Percentiles rank a stretch among this genome's conserved stretches.
These are phyloP conservation scores for Rutstroemia sp. DNA, from an alignment of 2,329 filamentous ascomycete species.

Conservation along the genomic window DNA sequence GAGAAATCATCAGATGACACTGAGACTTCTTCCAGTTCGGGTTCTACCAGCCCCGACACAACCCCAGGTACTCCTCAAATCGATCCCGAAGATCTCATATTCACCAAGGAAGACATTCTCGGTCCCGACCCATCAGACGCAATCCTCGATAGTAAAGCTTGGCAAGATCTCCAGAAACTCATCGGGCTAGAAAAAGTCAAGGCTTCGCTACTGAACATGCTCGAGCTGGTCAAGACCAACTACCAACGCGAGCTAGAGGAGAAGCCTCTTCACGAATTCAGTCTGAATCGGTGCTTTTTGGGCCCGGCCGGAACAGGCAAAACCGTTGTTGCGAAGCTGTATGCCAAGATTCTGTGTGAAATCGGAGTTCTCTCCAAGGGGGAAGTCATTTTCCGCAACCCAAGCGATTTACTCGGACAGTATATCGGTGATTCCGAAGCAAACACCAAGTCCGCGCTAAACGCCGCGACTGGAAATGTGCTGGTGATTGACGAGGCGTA, in stretches of 20 bases:
- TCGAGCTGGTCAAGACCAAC: slow-evolving; percentile 43
- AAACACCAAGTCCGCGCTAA: slow-evolving; percentile 64
- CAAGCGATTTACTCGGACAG: slow-evolving; percentile 39
- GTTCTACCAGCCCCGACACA: not conserved
- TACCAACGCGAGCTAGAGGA: slow-evolving; percentile 59
- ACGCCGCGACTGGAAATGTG: slow-evolving; percentile 44
- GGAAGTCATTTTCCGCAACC: slow-evolving; percentile 35
- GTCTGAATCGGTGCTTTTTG: slow-evolving; percentile 60
- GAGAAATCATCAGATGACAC: not conserved
- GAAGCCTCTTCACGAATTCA: slow-evolving; percentile 50
- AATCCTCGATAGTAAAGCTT: slow-evolving; percentile 44
- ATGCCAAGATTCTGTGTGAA: slow-evolving; percentile 58
- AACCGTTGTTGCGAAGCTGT: slow-evolving; percentile 66
- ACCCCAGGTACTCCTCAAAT: not conserved
- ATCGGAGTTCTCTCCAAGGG: slow-evolving; percentile 46
- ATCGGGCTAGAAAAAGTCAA: slow-evolving; percentile 50
- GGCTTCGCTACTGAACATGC: slow-evolving; percentile 47
- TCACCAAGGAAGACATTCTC: slow-evolving; percentile 62
- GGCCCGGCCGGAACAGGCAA: slow-evolving; percentile 72
- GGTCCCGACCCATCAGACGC: slow-evolving; percentile 54
- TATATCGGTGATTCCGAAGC: slow-evolving; percentile 54
- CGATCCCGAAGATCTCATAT: slow-evolving; percentile 20
- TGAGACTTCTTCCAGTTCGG: not conserved
- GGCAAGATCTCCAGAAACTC: slow-evolving; percentile 48
- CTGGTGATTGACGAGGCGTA: slow-evolving; percentile 55